phyloP scores from a whole-genome alignment of 768 basidiomycete genomes.

The Pulveroboletus sp. region DNA sequence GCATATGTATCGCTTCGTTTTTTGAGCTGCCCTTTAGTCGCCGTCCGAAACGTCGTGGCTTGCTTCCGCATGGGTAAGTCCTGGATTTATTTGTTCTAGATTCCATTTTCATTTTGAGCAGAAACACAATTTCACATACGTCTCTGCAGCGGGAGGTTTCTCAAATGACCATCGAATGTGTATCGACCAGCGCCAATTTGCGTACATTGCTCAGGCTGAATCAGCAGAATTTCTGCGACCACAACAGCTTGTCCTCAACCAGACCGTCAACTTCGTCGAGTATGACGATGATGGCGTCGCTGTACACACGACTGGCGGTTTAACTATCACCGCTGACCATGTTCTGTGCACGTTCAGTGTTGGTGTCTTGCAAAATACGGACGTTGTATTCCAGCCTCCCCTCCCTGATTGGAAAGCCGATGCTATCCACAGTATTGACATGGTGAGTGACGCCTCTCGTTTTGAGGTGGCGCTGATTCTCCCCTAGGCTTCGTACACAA shows the following conservation, averaged over 20 bases:
- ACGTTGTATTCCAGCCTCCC: conserved; percentile 53
- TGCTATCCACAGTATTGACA: conserved; percentile 59
- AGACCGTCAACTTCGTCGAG: conserved; percentile 47
- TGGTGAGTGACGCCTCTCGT: conserved; percentile 36
- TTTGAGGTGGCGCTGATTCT: not conserved
- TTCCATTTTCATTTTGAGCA: conserved; percentile 21
- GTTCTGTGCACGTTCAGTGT: conserved; percentile 68
- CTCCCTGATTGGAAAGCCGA: conserved; percentile 62
- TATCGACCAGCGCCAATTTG: conserved; percentile 67
- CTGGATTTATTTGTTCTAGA: not conserved
- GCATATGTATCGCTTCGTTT: too few relatives aligned
- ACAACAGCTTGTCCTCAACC: conserved; percentile 46
- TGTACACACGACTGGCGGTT: conserved; percentile 46
- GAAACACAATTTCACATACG: conserved; percentile 63
- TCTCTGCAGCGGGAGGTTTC: conserved; percentile 53
- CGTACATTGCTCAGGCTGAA: conserved; percentile 52
- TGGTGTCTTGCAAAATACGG: conserved; percentile 65
- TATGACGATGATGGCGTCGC: conserved; percentile 44
- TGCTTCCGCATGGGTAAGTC: conserved; percentile 58
- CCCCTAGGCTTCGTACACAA: conserved; percentile 55
- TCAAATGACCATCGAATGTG: conserved; percentile 51
- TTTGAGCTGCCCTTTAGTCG: conserved; percentile 43
- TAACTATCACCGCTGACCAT: conserved; percentile 50
- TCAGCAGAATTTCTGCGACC: conserved; percentile 52
- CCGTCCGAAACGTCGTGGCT: conserved; percentile 65